Base-by-base conservation (phyloP, 2,329 filamentous ascomycete genomes). In the Aureobasidium sp. region DNA sequence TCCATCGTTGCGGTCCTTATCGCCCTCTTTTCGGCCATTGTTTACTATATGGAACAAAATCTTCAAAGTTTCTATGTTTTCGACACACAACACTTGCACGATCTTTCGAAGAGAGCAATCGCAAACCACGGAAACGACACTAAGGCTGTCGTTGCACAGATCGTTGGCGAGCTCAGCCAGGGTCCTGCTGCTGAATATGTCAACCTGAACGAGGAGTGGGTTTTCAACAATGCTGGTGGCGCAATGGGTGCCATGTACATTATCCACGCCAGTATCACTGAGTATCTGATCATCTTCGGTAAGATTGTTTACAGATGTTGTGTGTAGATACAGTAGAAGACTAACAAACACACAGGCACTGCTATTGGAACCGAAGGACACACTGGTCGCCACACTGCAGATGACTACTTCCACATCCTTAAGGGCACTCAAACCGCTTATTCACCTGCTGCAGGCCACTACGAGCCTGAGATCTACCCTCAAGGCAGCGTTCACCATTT, bases 341-440 rank as follows among this genome's bases (percentile, higher is more conserved):
- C 29, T 47, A 34, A 44, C 29, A 34, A 36, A 29, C 9, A 13
- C 5, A 34, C 10, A 62, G 61, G 90, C 73, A 90, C 89, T 1
- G 82, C 89, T 10, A 77, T 92, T 68, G 91, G 91, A 69, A 96
- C 91, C 13, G 91, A 95, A 76, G 91, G 91, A 65, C 91, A 96
- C 80, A 85, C 85, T 1, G 91, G 91, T 66, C 88, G 91, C 56
- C 91, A 96, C 81, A 93, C 90, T 13, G 91, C 91, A 17, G 89
- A 96, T 77, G 91, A 96, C 80, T 96, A 94, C 81, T 96, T 96
- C 82, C 85, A 92, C 80, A 96, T 96, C 80, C 81, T 96, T 36
- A 80, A 80, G 37, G 91, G 91, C 69, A 85, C 86, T 69, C 87
- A 96, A 77, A 80, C 84, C 69, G 88, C 90, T 66, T 92, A 91